Evolutionary conservation across 352 stramenopile genomes (phyloP), one percentile per base, ranked within the genome.

Genomic region (Thraustochytrium sp.): DNA sequence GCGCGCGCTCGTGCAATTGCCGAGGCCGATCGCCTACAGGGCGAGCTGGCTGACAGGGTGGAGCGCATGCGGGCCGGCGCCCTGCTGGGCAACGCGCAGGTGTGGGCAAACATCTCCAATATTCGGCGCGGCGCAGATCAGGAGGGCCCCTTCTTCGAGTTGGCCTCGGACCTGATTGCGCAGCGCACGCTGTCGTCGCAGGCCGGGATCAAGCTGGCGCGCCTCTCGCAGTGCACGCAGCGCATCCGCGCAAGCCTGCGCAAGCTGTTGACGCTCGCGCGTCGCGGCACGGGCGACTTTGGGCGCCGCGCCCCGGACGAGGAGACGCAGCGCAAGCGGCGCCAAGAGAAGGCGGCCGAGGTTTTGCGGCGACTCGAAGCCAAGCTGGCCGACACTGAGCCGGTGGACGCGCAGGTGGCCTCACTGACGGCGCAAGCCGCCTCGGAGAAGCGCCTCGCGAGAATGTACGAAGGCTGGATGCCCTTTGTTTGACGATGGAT

Each of bases 391-490:
- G 3, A 26, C 3, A 8, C 37, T 9, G 62, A 54, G 40, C 37
- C 37, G 23, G 62, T 51, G 37, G 62, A 4, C 18, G 23, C 62
- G 44, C 44, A 48, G 23, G 62, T 80, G 18, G 68, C 31, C 21
- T 42, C 34, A 8, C 51, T 80, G 8, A 80, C 68, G 23, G 13
- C 31, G 18, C 68, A 80, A 34, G 68, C 68, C 8, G 76, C 53
- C 21, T 55, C 31, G 18, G 42, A 80, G 34, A 51, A 80, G 53
- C 42, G 68, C 13, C 46, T 80, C 11, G 48, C 68, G n/a, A 18
- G 68, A 11, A 80, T 80, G 68, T 80, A 80, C 53, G 34, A 80
- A 26, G 68, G 68, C 11, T 80, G 68, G 68, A 80, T 80, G 68
- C 68, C 68, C n/a, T 80, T 80, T 37, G 68, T 80, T 4, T 80